These are phyloP conservation scores for Deinandra increscens DNA, from an alignment of 129 eudicot species.

Conservation along the genomic window DNA sequence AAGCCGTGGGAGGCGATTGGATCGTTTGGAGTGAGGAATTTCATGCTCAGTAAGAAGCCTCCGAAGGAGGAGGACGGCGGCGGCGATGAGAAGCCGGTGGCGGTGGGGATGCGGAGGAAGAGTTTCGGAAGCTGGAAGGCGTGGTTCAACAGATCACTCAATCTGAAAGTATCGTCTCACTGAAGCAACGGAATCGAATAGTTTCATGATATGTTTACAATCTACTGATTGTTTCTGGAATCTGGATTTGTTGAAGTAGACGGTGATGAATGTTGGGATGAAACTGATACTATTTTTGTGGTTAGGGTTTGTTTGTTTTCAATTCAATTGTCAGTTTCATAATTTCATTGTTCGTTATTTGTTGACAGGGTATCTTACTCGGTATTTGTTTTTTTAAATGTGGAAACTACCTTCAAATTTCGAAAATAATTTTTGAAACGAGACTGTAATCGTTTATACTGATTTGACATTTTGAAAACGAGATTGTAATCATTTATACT, in stretches of 20 bases:
- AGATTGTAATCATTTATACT: too few relatives aligned
- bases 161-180: constrained; percentile 64
- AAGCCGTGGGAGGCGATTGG: constrained; percentile 80
- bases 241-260: background rate
- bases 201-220: background rate
- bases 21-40: constrained; percentile 64
- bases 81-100: constrained; percentile 29
- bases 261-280: background rate
- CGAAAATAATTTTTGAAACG: too few relatives aligned
- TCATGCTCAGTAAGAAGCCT: constrained; percentile 79
- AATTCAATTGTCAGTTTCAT: constrained; percentile 18
- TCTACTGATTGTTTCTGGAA: background rate
- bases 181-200: constrained; percentile 22
- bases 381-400: too few relatives aligned
- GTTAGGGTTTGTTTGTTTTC: constrained; percentile 21
- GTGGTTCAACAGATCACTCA: constrained; percentile 72
- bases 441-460: too few relatives aligned
- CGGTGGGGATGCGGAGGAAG: constrained; percentile 38
- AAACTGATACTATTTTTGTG: background rate
- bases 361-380: background rate
- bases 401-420: too few relatives aligned
- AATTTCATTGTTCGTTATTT: background rate
- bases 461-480: too few relatives aligned
- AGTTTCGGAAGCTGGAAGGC: constrained; percentile 60
- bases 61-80: constrained; percentile 20